Conservation (phyloP, 495 filamentous ascomycete species). For the Trichocladium antarcticum region DNA sequence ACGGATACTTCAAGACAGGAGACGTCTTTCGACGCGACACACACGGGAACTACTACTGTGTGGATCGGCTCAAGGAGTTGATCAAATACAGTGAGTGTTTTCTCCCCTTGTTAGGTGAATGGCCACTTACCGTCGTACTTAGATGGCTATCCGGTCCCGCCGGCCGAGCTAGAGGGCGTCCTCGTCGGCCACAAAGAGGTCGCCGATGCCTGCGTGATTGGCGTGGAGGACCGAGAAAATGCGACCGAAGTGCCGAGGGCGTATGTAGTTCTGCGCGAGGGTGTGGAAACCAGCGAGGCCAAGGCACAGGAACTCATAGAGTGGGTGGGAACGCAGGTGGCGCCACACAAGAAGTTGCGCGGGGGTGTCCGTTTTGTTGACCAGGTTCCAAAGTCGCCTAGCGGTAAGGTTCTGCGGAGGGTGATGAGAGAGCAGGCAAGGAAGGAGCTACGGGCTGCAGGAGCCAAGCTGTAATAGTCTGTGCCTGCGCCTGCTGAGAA, state of each 20-base stretch:
- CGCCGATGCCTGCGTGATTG: constrained; percentile 75
- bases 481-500: not conserved
- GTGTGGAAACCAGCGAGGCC: constrained; percentile 34
- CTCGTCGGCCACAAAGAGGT: constrained; percentile 61
- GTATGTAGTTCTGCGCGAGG: constrained; percentile 59
- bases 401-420: constrained; percentile 80
- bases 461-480: constrained; percentile 22
- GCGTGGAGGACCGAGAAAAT: constrained; percentile 56
- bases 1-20: constrained; percentile 79
- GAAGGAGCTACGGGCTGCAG: constrained; percentile 25
- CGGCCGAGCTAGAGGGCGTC: constrained; percentile 77
- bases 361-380: constrained; percentile 79
- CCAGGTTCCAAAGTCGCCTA: constrained; percentile 70
- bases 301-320: constrained; percentile 50
- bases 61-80: constrained; percentile 80
- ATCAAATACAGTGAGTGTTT: constrained; percentile 60
- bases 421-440: constrained; percentile 39
- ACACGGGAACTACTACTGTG: constrained; percentile 48
- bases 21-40: constrained; percentile 54
- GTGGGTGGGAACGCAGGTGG: constrained; percentile 47
- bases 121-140: not conserved
- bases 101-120: not conserved
- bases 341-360: constrained; percentile 59
- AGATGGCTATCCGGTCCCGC: constrained; percentile 78
- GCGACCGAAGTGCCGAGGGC: constrained; percentile 78